Evolutionary conservation across 495 filamentous ascomycete species (phyloP).

Genomic region (Xylaria castorea): DNA sequence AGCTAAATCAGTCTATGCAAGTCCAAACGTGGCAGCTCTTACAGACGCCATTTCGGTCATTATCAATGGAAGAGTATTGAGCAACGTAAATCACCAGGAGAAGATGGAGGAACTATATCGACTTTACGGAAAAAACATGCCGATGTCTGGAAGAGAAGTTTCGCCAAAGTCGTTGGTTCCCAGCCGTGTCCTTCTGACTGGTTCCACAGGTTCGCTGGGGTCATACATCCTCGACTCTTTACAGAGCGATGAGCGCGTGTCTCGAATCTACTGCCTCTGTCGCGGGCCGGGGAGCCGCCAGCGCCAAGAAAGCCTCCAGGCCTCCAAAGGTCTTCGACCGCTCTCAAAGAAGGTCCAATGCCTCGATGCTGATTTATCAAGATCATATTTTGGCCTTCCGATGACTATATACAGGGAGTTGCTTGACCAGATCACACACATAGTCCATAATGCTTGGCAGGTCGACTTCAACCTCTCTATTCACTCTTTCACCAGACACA

Average conservation of each 20-base stretch:
- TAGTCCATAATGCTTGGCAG: constrained; percentile 60
- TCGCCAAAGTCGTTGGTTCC: background rate
- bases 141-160: background rate
- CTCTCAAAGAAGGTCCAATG: constrained; percentile 25
- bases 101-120: constrained; percentile 8
- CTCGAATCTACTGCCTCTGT: constrained; percentile 53
- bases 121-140: background rate
- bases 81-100: background rate
- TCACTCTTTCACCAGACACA: constrained; percentile 46
- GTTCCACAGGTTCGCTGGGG: constrained; percentile 55
- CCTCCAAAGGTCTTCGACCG: constrained; percentile 15
- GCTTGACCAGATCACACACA: constrained; percentile 24
- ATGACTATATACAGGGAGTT: constrained; percentile 13
- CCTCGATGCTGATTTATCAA: constrained; percentile 23
- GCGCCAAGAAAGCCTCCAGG: constrained; percentile 25
- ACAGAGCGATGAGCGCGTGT: constrained; percentile 31
- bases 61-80: background rate
- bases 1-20: constrained; percentile 8
- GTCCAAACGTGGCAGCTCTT: constrained; percentile 5
- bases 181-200: constrained; percentile 48
- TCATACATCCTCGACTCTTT: constrained; percentile 50
- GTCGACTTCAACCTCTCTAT: constrained; percentile 56
- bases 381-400: constrained; percentile 29
- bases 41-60: background rate
- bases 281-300: constrained; percentile 37